Conservation (phyloP, 1,284 basidiomycete genomes). For the Pisolithus thermaeus region DNA sequence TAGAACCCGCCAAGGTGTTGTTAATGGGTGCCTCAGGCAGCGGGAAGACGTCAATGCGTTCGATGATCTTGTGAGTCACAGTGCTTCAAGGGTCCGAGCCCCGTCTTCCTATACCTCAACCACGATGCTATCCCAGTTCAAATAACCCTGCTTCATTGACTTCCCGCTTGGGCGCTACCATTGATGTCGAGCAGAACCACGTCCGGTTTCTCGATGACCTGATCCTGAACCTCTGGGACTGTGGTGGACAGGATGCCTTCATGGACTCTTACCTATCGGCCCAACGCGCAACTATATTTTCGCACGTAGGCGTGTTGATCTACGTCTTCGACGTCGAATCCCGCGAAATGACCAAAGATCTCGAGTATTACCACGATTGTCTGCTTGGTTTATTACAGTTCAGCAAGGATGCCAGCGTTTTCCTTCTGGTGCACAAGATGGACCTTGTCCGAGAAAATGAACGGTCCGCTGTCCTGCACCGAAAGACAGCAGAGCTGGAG, state of each 20-base stretch:
- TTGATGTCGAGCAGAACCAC: slow-evolving; percentile 97
- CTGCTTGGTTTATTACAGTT: slow-evolving; percentile 72
- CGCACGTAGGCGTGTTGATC: slow-evolving; percentile 93
- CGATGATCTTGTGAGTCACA: slow-evolving; percentile 87
- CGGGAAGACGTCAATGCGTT: slow-evolving; percentile 95
- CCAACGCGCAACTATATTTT: slow-evolving; percentile 90
- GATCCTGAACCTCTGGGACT: slow-evolving; percentile 95
- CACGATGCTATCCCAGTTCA: slow-evolving; percentile 49
- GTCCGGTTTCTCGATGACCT: slow-evolving; percentile 95
- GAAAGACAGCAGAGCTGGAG: slow-evolving; percentile 64
- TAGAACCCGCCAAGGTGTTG: slow-evolving; percentile 55
- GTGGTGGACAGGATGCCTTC: slow-evolving; percentile 96
- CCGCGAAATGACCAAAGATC: slow-evolving; percentile 68
- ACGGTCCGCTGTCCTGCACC: slow-evolving; percentile 54
- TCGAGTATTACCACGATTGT: slow-evolving; percentile 86
- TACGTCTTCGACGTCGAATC: slow-evolving; percentile 96
- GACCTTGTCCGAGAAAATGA: slow-evolving; percentile 65
- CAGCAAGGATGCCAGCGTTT: slow-evolving; percentile 80
- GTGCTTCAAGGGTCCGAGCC: not conserved
- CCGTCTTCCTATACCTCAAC: not conserved
- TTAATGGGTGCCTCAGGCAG: slow-evolving; percentile 93
- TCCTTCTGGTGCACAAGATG: slow-evolving; percentile 97
- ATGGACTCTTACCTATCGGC: slow-evolving; percentile 94
- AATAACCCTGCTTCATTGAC: slow-evolving; percentile 93
- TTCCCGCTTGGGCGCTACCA: slow-evolving; percentile 88